phyloP scores from a whole-genome alignment of 495 filamentous ascomycete species.

The Tuber calosporum region DNA sequence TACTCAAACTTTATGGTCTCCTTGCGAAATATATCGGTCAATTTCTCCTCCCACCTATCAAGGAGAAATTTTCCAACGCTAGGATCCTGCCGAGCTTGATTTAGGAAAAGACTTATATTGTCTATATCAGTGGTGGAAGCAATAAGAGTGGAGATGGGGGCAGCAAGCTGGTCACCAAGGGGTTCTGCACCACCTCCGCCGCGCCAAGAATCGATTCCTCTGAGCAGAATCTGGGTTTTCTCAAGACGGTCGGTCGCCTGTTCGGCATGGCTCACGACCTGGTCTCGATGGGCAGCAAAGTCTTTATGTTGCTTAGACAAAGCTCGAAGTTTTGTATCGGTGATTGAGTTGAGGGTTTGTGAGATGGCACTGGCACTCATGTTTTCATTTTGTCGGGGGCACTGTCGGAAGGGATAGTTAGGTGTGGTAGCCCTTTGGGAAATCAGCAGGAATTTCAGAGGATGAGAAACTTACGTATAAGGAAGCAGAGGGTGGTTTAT shows the following conservation, averaged over 20 bases:
- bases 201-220: conserved; percentile 45
- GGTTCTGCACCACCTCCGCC: not conserved
- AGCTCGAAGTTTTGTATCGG: conserved; percentile 56
- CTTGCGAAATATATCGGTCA: conserved; percentile 44
- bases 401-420: not conserved
- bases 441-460: not conserved
- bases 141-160: conserved; percentile 34
- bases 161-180: conserved; percentile 24
- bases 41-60: conserved; percentile 46
- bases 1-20: conserved; percentile 56
- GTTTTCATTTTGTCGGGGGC: not conserved
- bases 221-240: conserved; percentile 44
- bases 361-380: conserved; percentile 46
- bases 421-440: not conserved
- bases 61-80: conserved; percentile 42
- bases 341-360: conserved; percentile 59
- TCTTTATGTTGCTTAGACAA: conserved; percentile 53
- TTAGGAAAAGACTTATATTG: conserved; percentile 18
- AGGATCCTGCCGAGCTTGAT: conserved; percentile 41
- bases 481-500: not conserved
- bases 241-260: conserved; percentile 38
- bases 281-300: conserved; percentile 48
- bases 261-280: conserved; percentile 38
- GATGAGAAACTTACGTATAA: not conserved
- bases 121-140: conserved; percentile 23